A percentile compares a stretch with the other conserved stretches of the same genome.
Evolutionary conservation across 1,284 basidiomycete species (phyloP).

Genomic region (Ceraceosorus guamensis): DNA sequence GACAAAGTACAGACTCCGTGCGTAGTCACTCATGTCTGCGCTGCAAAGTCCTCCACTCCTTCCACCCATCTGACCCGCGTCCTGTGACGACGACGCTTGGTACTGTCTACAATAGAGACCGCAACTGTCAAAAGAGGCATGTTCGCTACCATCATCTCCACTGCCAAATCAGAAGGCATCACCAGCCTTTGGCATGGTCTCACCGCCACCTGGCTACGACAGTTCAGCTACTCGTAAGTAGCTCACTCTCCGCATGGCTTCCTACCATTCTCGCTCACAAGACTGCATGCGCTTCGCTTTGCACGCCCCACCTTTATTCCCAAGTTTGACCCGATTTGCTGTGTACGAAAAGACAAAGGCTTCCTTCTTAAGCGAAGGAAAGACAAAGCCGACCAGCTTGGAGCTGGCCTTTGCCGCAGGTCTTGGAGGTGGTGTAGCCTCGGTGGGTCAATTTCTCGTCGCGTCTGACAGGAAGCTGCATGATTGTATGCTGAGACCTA

Average conservation of each 20-base stretch:
- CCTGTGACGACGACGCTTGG: not conserved
- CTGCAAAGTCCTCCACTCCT: not conserved
- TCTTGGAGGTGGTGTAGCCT: conserved; percentile 10
- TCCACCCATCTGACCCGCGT: not conserved
- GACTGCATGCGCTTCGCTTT: not conserved
- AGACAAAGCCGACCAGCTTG: conserved; percentile 1
- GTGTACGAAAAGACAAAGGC: conserved; percentile 9
- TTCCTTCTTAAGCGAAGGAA: not conserved
- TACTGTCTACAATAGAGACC: conserved; percentile 4
- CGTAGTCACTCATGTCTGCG: not conserved
- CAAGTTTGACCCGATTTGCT: conserved; percentile 16
- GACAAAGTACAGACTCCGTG: conserved; percentile 17
- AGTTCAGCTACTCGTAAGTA: conserved; percentile 11
- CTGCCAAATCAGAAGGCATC: conserved; percentile 10
- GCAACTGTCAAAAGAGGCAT: conserved; percentile 11
- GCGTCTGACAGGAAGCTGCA: not conserved
- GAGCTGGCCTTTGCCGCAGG: conserved; percentile 11
- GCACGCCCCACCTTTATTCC: too few relatives aligned
- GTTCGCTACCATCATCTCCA: conserved; percentile 9
- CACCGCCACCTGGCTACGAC: conserved; percentile 14
- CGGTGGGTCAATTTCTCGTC: conserved; percentile 4
- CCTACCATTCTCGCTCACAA: too few relatives aligned
- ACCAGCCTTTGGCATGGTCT: conserved; percentile 15
- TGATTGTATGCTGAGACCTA: conserved; percentile 20
- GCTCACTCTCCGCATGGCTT: not conserved